A percentile compares a stretch with the other conserved stretches of the same genome.
Evolutionary conservation across 2,329 filamentous ascomycete genomes (phyloP).

Genomic region (Microdochium paspali): DNA sequence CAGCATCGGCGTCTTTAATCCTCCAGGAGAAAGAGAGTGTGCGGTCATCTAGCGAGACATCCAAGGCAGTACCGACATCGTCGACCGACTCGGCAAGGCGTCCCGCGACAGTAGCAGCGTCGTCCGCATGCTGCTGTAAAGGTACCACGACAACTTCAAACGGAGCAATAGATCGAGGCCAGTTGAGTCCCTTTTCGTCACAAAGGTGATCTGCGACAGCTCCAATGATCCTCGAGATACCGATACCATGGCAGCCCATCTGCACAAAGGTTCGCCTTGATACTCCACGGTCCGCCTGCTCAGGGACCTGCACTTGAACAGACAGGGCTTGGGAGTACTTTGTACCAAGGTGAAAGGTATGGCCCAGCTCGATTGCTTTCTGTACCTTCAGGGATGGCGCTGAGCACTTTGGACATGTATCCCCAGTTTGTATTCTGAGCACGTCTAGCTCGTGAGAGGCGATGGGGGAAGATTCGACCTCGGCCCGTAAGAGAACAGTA

Average conservation of each 20-base stretch:
- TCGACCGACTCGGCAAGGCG: slow-evolving; percentile 25
- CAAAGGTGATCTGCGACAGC: slow-evolving; percentile 71
- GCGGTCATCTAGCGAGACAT: slow-evolving; percentile 69
- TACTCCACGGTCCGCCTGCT: not conserved
- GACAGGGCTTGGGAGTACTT: slow-evolving; percentile 72
- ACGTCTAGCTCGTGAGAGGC: slow-evolving; percentile 44
- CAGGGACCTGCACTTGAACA: slow-evolving; percentile 46
- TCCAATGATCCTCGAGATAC: slow-evolving; percentile 81
- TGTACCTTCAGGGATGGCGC: slow-evolving; percentile 53
- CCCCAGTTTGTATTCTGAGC: slow-evolving; percentile 55
- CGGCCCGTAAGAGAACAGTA: slow-evolving; percentile 3
- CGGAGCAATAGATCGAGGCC: slow-evolving; percentile 80
- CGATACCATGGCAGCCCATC: slow-evolving; percentile 97
- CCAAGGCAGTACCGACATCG: slow-evolving; percentile 27
- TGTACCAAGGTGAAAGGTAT: slow-evolving; percentile 90
- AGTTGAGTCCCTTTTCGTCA: slow-evolving; percentile 69
- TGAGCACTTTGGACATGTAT: slow-evolving; percentile 63
- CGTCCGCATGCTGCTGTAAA: slow-evolving; percentile 31
- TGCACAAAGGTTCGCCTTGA: slow-evolving; percentile 28
- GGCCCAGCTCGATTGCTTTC: slow-evolving; percentile 79
- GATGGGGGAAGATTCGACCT: slow-evolving; percentile 7
- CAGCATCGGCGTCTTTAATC: slow-evolving; percentile 77
- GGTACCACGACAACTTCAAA: slow-evolving; percentile 66
- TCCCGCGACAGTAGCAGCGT: slow-evolving; percentile 56
- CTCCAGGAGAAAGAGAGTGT: slow-evolving; percentile 68